Evolutionary conservation across 1,284 basidiomycete genomes (phyloP).

Genomic region (Stygiomarasmius scandens): DNA sequence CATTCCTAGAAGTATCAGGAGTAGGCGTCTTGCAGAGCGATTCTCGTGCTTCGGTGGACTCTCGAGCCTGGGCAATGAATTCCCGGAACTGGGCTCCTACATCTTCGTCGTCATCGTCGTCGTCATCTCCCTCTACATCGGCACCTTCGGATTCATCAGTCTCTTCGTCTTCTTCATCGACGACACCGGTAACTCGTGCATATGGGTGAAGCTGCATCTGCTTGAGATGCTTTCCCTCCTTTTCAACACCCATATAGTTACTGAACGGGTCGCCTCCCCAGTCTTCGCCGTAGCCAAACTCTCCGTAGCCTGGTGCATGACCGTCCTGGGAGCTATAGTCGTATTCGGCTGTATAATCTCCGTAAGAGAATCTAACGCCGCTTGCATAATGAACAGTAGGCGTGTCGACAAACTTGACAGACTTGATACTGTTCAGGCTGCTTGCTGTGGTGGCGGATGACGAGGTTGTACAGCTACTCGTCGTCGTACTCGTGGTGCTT

Average conservation of each 20-base stretch:
- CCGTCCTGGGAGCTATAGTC: not conserved
- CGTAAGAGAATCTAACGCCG: slow-evolving; percentile 19
- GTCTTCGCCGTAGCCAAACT: not conserved
- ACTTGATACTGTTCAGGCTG: slow-evolving; percentile 37
- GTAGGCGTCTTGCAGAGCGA: slow-evolving; percentile 13
- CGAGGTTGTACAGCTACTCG: not conserved
- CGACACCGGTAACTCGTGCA: not conserved
- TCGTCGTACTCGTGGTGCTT: not conserved
- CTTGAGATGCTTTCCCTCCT: not conserved
- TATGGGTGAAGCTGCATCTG: not conserved
- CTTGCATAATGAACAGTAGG: slow-evolving; percentile 48
- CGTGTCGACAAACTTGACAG: slow-evolving; percentile 52
- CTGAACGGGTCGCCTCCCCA: not conserved
- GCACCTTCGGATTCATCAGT: not conserved
- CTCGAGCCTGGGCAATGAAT: slow-evolving; percentile 4
- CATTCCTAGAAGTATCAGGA: slow-evolving; percentile 11
- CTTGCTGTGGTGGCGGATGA: not conserved
- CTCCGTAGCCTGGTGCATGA: not conserved
- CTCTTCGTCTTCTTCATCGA: not conserved
- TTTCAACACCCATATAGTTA: not conserved
- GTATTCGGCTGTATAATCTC: not conserved
- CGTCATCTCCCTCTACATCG: slow-evolving; percentile 32
- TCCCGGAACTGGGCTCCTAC: slow-evolving; percentile 4
- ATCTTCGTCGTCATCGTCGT: slow-evolving; percentile 15
- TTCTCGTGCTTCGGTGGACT: not conserved